Evolutionary conservation across 1,284 basidiomycete genomes (phyloP).

Genomic region (Rhodofomes roseus): DNA sequence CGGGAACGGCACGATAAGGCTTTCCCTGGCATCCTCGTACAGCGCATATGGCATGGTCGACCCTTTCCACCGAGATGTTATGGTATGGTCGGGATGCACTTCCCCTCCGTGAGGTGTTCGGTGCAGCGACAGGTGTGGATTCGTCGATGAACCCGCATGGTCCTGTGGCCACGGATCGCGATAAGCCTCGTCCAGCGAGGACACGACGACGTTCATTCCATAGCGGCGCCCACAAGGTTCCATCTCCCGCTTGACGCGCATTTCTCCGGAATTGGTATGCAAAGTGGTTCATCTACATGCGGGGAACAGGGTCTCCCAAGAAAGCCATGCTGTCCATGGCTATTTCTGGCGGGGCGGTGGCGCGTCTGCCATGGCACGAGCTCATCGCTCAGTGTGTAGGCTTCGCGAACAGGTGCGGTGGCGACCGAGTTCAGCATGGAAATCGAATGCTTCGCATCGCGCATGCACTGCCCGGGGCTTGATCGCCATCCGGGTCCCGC

Average conservation of each 20-base stretch:
- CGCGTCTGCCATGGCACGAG: not conserved
- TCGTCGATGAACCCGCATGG: not conserved
- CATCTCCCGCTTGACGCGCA: not conserved
- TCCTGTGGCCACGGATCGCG: not conserved
- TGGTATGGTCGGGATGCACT: not conserved
- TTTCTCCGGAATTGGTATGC: not conserved
- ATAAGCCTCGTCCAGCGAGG: not conserved
- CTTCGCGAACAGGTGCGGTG: not conserved
- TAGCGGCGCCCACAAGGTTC: not conserved
- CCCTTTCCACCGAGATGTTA: not conserved
- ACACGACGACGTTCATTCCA: not conserved
- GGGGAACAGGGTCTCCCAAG: not conserved
- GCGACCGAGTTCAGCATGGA: not conserved
- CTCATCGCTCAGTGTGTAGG: not conserved
- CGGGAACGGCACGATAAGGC: not conserved
- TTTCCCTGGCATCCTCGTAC: not conserved
- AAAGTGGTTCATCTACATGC: not conserved
- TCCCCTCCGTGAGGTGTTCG: not conserved
- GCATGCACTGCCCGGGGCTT: not conserved
- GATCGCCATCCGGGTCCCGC: not conserved
- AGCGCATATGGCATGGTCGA: not conserved
- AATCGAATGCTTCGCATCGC: not conserved
- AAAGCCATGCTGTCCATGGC: not conserved
- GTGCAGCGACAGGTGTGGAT: not conserved
- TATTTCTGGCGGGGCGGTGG: not conserved